phyloP scores from a whole-genome alignment of 768 basidiomycete genomes.

The Harrya chromipes region DNA sequence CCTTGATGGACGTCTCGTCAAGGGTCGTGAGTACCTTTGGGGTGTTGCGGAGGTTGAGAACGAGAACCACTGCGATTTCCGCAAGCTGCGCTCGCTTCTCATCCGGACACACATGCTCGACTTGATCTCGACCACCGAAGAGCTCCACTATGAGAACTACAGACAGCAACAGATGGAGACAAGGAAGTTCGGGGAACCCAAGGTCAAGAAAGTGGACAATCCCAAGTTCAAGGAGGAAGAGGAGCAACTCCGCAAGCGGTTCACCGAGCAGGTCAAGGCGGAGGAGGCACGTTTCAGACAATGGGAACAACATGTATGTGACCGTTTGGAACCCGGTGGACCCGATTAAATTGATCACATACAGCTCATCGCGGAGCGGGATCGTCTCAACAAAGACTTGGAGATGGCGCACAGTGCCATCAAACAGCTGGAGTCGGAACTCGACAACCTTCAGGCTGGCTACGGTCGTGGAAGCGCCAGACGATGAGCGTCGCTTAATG shows the following conservation, averaged over 20 bases:
- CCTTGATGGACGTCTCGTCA: constrained; percentile 86
- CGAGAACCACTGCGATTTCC: constrained; percentile 99
- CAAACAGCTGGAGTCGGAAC: constrained; percentile 86
- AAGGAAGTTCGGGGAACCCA: constrained; percentile 96
- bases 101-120: constrained; percentile 99
- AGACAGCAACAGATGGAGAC: constrained; percentile 99
- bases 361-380: constrained; percentile 96
- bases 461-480: constrained; percentile 63
- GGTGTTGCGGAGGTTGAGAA: constrained; percentile 99
- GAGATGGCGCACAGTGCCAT: constrained; percentile 90
- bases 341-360: constrained; percentile 15
- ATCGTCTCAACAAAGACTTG: constrained; percentile 98
- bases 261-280: constrained; percentile 99
- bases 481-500: constrained; percentile 16
- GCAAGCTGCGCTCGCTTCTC: constrained; percentile 90
- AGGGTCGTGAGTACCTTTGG: constrained; percentile 98
- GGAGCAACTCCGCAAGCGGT: constrained; percentile 92
- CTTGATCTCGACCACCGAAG: constrained; percentile 93
- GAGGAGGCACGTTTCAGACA: constrained; percentile 98
- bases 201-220: constrained; percentile 98
- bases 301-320: constrained; percentile 95
- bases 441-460: constrained; percentile 85
- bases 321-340: not conserved
- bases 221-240: constrained; percentile 99
- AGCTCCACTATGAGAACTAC: constrained; percentile 97